Evolutionary conservation across 179 eudicot species (phyloP), one percentile per base, ranked within the genome.

Genomic region (Beta macrorhiza): DNA sequence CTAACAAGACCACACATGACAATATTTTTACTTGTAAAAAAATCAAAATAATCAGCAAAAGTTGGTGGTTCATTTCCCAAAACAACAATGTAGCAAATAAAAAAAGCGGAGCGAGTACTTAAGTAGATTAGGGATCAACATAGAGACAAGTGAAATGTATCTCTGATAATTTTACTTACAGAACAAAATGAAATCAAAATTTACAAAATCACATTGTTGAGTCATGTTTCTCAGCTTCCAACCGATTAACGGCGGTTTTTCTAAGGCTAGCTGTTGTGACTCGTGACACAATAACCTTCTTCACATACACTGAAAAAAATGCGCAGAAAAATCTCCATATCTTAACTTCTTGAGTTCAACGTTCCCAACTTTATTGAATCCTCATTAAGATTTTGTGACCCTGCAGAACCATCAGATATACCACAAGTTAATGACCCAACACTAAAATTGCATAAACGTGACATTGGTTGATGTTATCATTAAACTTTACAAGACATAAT

Each of bases 381-480:
- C 63, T 63, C 45, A 74, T 4, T 76, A 75, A 58, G 85, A 82
- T 70, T 82, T 85, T 53, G 87, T 79, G 62, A 85, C 85, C 80
- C 87, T 85, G 85, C 80, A 55, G 51, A 20, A 61, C n/a, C 56
- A 25, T 75, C 68, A 67, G 71, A 59, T 44, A 51, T 47, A 4
- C 14, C 52, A 77, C 14, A 29, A 67, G 59, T 59, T 78, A 42
- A 72, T 71, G 62, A 74, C 49, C 67, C 11, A 29, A 29, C 32
- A 29, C 15, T 17, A 12, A 78, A 78, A 22, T 67, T n/a, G 44
- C 32, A 29, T 29, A 29, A 29, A 29, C 32, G 7, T 7, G 5
- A 29, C 19, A 6, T 74, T 2, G 2, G 10, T 52, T 72, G 49
- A 2, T 5, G 15, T 20, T 37, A 37, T 37, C 42, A 37, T 37